These are phyloP conservation scores for Prunus armeniaca DNA, from an alignment of 306 rosid genomes.

Conservation along the genomic window DNA sequence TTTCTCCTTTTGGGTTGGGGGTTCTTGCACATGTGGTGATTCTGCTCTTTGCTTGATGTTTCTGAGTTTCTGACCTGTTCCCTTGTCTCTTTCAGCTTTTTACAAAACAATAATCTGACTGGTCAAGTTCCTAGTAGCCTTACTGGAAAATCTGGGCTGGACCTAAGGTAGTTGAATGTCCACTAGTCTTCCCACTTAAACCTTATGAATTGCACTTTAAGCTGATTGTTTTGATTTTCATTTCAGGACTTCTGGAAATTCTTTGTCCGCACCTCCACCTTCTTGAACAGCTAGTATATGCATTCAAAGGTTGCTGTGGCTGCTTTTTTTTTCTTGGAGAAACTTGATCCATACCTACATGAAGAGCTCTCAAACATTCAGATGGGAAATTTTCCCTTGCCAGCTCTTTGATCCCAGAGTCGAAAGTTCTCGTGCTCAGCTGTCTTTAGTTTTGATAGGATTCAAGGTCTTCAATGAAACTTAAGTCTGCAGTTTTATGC, in stretches of 20 bases:
- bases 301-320: slow-evolving; percentile 21
- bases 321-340: slow-evolving; percentile 5
- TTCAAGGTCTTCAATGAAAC: slow-evolving; percentile 23
- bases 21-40: neutral
- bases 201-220: slow-evolving; percentile 7
- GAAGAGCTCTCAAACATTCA: slow-evolving; percentile 8
- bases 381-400: slow-evolving; percentile 23
- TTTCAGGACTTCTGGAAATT: slow-evolving; percentile 71
- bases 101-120: slow-evolving; percentile 82
- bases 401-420: slow-evolving; percentile 31
- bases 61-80: slow-evolving; percentile 20
- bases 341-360: slow-evolving; percentile 14
- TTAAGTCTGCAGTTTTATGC: slow-evolving; percentile 14
- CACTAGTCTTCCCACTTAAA: slow-evolving; percentile 5
- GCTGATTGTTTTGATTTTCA: slow-evolving; percentile 33
- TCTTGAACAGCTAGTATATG: slow-evolving; percentile 35
- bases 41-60: neutral
- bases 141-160: slow-evolving; percentile 49
- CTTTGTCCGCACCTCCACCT: slow-evolving; percentile 48
- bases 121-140: slow-evolving; percentile 80
- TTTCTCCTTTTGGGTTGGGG: neutral
- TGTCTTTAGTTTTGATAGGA: slow-evolving; percentile 10
- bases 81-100: slow-evolving; percentile 51
- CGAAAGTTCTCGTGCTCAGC: slow-evolving; percentile 20
- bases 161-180: slow-evolving; percentile 46